Evolutionary conservation across 371 early-diverging fungal species (phyloP), one percentile per base, ranked within the genome.

Genomic region (Rhizopus delemar): DNA sequence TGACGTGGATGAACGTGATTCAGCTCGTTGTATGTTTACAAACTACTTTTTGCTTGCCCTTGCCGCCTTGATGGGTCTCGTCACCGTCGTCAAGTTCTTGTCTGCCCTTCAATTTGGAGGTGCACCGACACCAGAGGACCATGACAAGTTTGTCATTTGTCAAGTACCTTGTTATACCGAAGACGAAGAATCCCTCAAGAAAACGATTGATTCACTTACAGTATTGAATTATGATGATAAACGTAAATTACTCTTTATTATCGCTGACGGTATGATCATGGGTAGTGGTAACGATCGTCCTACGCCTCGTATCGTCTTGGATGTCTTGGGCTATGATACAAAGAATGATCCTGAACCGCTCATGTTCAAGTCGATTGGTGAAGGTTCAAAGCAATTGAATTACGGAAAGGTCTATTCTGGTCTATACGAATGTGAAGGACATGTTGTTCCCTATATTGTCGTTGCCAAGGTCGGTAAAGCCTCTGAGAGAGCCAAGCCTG

Each of bases 91-190:
- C 69, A 96, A 96, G 79, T 93, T 93, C 55, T 75, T 95, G 63
- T 90, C 95, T 1, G 95, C 97, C 0, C 73, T 96, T 66, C 95
- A 93, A 61, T 84, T 96, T 54, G 92, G 93, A 13, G 73, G 79
- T 53, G 66, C 74, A 34, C 83, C 85, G 15, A 82, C 83, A 41
- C 95, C 94, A 4, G 95, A 95, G 67, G 90, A 90, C 55, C 88
- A 90, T 57, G 89, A 91, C 75, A 87, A 90, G 60, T 97, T 95
- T 63, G 90, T 91, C 31, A 88, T 96, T 53, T 81, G 90, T 59
- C 90, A 95, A 68, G 91, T 90, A 12, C 97, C 99, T n/a, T 98
- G 98, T 78, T 99, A 98, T 78, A 96, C 98, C 2, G 99, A 99
- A 74, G 96, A 90, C 51, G 91, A 91, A 69, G 94, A 93, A 15